phyloP scores from a whole-genome alignment of 148 eudicot species.

The Rhododendron henanense region DNA sequence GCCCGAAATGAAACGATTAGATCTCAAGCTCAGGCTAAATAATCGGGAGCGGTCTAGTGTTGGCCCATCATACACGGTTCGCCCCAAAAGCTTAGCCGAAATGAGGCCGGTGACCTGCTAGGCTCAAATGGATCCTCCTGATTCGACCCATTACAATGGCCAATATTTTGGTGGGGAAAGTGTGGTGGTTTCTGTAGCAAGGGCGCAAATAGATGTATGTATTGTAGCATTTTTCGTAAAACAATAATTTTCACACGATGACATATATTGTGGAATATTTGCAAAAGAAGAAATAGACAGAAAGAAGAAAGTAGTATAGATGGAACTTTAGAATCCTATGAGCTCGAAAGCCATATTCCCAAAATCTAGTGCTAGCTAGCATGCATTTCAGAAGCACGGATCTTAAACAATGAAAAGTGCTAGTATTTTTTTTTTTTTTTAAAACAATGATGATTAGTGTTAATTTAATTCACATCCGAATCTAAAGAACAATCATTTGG shows the following conservation, averaged over 20 bases:
- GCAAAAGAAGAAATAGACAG: background rate
- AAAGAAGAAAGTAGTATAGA: background rate
- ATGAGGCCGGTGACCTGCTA: too few relatives aligned
- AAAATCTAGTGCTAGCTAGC: background rate
- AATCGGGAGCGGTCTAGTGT: too few relatives aligned
- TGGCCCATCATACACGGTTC: too few relatives aligned
- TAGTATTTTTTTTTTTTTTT: too few relatives aligned
- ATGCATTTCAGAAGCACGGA: background rate
- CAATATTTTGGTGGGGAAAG: too few relatives aligned
- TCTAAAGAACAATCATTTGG: background rate
- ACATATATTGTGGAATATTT: background rate
- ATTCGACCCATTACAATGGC: too few relatives aligned
- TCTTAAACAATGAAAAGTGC: background rate
- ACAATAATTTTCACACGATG: background rate
- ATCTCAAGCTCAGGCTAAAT: too few relatives aligned
- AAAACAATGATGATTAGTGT: background rate
- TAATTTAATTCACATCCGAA: constrained; percentile 1
- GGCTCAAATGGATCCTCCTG: too few relatives aligned
- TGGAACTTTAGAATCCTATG: background rate
- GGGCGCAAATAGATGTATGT: background rate
- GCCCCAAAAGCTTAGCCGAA: too few relatives aligned
- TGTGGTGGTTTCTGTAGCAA: background rate
- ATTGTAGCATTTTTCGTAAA: background rate
- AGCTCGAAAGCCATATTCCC: background rate
- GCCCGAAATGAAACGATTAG: too few relatives aligned